Evolutionary conservation across 2,329 filamentous ascomycete genomes (phyloP).

Genomic region (Paecilomyces formosus): DNA sequence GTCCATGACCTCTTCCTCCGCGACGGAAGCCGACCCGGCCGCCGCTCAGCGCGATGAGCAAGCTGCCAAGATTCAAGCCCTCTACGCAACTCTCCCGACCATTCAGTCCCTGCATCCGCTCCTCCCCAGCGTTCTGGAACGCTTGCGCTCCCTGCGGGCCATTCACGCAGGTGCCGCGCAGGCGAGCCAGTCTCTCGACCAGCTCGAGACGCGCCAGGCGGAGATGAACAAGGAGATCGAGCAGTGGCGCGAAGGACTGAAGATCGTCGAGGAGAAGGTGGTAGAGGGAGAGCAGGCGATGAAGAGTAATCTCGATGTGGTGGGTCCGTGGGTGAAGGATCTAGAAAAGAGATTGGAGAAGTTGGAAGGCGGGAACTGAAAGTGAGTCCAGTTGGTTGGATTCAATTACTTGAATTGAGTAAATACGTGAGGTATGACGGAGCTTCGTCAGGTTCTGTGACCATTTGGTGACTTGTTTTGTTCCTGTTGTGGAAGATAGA

Average conservation of each 20-base stretch:
- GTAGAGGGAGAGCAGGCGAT: slow-evolving; percentile 62
- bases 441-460: too few relatives aligned
- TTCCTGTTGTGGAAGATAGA: background rate
- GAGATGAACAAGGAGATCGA: slow-evolving; percentile 79
- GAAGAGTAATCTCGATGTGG: slow-evolving; percentile 71
- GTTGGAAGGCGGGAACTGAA: slow-evolving; percentile 33
- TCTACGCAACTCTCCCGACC: slow-evolving; percentile 81
- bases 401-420: background rate
- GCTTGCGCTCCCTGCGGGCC: slow-evolving; percentile 71
- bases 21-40: slow-evolving; percentile 49
- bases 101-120: slow-evolving; percentile 82
- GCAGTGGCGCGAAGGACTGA: slow-evolving; percentile 75
- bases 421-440: too few relatives aligned
- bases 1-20: slow-evolving; percentile 18
- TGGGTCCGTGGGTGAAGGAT: slow-evolving; percentile 82
- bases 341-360: slow-evolving; percentile 69
- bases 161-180: slow-evolving; percentile 83
- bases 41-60: slow-evolving; percentile 53
- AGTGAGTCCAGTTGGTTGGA: too few relatives aligned
- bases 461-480: too few relatives aligned
- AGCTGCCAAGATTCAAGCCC: slow-evolving; percentile 77
- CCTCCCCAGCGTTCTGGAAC: slow-evolving; percentile 75
- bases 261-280: slow-evolving; percentile 70
- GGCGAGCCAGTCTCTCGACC: slow-evolving; percentile 68
- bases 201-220: slow-evolving; percentile 69